These are phyloP conservation scores for Kalmusia sp. DNA, from an alignment of 2,329 filamentous ascomycete genomes.

Conservation along the genomic window DNA sequence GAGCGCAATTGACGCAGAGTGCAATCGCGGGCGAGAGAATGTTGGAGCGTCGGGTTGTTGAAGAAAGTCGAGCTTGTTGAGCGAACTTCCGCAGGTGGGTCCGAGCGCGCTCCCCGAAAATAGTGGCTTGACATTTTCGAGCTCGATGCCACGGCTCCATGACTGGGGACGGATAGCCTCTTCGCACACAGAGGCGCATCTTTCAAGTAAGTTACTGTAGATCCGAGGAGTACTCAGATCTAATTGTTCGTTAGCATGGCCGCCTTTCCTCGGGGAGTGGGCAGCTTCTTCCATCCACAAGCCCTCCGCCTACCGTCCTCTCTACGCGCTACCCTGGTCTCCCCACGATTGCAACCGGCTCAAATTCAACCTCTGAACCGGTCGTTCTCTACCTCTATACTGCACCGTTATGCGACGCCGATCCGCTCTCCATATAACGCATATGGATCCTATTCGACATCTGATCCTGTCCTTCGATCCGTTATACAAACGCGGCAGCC, in stretches of 20 bases:
- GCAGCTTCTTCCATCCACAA: constrained; percentile 32
- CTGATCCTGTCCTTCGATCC: constrained; percentile 43
- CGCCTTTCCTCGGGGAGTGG: constrained; percentile 38
- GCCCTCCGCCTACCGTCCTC: constrained; percentile 42
- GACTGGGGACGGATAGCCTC: background rate
- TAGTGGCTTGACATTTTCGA: constrained; percentile 11
- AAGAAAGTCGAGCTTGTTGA: constrained; percentile 39
- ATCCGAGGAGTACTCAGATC: background rate
- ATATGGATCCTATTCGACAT: constrained; percentile 22
- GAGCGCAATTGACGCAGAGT: constrained; percentile 30
- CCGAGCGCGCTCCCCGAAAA: constrained; percentile 10
- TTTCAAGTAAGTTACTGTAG: background rate
- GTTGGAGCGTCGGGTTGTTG: constrained; percentile 28
- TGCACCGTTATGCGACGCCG: constrained; percentile 26
- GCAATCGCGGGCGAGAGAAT: constrained; percentile 20
- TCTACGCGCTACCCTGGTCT: constrained; percentile 39
- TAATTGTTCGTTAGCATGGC: constrained; percentile 32
- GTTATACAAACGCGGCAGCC: constrained; percentile 38
- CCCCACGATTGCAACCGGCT: constrained; percentile 29
- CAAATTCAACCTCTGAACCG: constrained; percentile 21
- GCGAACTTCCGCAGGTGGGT: constrained; percentile 30
- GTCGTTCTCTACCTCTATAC: constrained; percentile 31
- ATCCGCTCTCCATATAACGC: constrained; percentile 1
- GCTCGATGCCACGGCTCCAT: constrained; percentile 8
- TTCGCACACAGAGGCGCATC: background rate